Conservation (phyloP, 805 yeast species). For the Geotrichum ghanense region DNA sequence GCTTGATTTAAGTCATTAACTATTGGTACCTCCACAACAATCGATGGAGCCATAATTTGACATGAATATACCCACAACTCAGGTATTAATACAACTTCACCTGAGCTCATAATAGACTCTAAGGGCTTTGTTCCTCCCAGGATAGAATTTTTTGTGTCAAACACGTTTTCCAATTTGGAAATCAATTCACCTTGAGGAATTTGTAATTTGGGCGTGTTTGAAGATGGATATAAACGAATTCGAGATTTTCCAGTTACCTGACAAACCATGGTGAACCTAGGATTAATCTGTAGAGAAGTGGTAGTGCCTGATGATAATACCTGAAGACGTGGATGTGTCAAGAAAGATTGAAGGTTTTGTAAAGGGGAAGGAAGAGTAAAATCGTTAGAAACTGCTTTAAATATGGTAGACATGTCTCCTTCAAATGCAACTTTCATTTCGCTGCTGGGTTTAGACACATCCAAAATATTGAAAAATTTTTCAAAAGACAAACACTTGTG, state of each 20-base stretch:
- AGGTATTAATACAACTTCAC: slow-evolving; percentile 29
- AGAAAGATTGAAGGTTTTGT: slow-evolving; percentile 11
- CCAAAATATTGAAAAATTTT: slow-evolving; percentile 20
- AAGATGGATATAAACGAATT: slow-evolving; percentile 27
- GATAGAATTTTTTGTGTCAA: slow-evolving; percentile 11
- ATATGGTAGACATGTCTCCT: slow-evolving; percentile 20
- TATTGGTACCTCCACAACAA: not conserved
- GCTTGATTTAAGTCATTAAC: not conserved
- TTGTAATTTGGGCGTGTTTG: slow-evolving; percentile 19
- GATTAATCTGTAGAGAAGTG: slow-evolving; percentile 30
- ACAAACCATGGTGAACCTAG: slow-evolving; percentile 26
- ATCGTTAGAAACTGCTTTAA: slow-evolving; percentile 22
- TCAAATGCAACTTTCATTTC: not conserved
- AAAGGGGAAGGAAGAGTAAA: slow-evolving; percentile 22
- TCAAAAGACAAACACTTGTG: slow-evolving; percentile 21
- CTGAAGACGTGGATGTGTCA: slow-evolving; percentile 26
- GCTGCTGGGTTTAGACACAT: not conserved
- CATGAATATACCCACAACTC: slow-evolving; percentile 25
- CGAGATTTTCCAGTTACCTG: slow-evolving; percentile 26
- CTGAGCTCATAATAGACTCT: slow-evolving; percentile 25
- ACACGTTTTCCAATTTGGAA: slow-evolving; percentile 24
- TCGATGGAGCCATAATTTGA: not conserved
- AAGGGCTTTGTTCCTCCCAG: slow-evolving; percentile 8
- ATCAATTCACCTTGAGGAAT: slow-evolving; percentile 26
- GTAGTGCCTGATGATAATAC: slow-evolving; percentile 25